A percentile compares a stretch with the other conserved stretches of the same genome.
Conservation (phyloP, 768 basidiomycete species). For the Steccherinum ochraceum region DNA sequence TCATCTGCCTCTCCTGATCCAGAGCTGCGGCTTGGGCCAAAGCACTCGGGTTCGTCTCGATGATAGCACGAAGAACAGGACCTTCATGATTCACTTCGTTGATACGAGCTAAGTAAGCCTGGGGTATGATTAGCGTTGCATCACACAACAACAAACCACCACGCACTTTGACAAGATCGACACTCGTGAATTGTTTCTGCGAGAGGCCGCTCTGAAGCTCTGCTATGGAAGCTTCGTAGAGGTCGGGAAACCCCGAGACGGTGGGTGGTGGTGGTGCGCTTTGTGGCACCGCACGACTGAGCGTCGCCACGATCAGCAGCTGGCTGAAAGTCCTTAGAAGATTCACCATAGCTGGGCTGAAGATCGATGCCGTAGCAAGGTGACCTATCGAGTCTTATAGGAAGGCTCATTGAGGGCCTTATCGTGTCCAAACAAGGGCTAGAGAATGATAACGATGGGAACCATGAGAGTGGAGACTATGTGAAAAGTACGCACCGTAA, state of each 20-base stretch:
- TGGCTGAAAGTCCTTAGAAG: too few species aligned
- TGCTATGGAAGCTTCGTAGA: slow-evolving; percentile 53
- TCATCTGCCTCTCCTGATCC: slow-evolving; percentile 17
- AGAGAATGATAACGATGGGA: too few species aligned
- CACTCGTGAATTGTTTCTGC: slow-evolving; percentile 46
- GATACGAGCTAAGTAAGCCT: slow-evolving; percentile 63
- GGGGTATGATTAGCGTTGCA: background rate
- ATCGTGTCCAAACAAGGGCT: too few species aligned
- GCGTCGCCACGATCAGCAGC: background rate
- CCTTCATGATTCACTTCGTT: slow-evolving; percentile 61
- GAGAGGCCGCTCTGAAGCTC: slow-evolving; percentile 50
- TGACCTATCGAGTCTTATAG: too few species aligned
- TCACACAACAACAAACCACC: background rate
- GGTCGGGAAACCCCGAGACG: slow-evolving; percentile 33
- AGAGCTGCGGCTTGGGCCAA: slow-evolving; percentile 41
- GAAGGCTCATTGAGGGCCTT: too few species aligned
- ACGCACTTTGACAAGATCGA: slow-evolving; percentile 54
- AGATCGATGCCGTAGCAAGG: too few species aligned
- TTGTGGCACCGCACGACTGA: background rate
- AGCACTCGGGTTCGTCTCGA: slow-evolving; percentile 51
- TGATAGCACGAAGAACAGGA: slow-evolving; percentile 47
- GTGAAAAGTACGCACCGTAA: too few species aligned
- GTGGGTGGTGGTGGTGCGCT: background rate
- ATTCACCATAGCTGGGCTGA: too few species aligned
- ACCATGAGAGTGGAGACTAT: too few species aligned